Base-by-base conservation (phyloP, 345 rosid genomes). In the Fremontodendron californicum region DNA sequence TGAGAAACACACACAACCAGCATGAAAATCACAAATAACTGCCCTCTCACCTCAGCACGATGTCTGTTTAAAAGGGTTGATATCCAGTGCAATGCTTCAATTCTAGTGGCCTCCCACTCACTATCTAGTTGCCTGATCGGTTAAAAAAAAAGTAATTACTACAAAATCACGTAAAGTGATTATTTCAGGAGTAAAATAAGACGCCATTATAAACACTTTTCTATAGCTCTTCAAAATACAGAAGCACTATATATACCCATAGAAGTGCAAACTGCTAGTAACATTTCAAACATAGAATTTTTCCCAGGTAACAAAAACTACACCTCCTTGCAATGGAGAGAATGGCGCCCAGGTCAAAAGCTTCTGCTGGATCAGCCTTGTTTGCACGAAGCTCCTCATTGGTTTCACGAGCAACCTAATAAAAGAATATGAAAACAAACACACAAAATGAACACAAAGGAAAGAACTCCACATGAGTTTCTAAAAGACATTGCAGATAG, bases 21-120 rank as follows among this genome's bases (percentile, higher is more conserved):
- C 43, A 76, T 37, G 49, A 52, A 33, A 66, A n/a, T 66, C 16
- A 63, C 68, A 57, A 16, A 49, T 45, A 75, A 45, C 64, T 51
- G 25, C 65, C 9, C n/a, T 39, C 52, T 81, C 83, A 96, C 99
- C 99, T 92, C 99, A 66, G 78, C n/a, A 40, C 99, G 96, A 80
- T 93, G 94, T 82, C 93, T 87, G 79, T 85, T 89, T 76, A 96
- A 84, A 80, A 96, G 95, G 71, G 97, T 89, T 74, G 97, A 88
- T 83, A 92, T 96, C 99, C 99, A 96, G 78, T 93, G 90, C 84
- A 96, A 85, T 66, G 98, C 98, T 84, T 96, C 99, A 78, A 92
- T 93, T 74, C 98, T 89, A 35, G 99, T 93, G 79, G 91, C 94
- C 75, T 96, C 98, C 92, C 85, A 87, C 61, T 92, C 94, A 23